Percentiles rank a stretch among this genome's conserved stretches.
These are phyloP conservation scores for Phaeolepiota aurea DNA, from an alignment of 768 basidiomycete species.

Conservation along the genomic window DNA sequence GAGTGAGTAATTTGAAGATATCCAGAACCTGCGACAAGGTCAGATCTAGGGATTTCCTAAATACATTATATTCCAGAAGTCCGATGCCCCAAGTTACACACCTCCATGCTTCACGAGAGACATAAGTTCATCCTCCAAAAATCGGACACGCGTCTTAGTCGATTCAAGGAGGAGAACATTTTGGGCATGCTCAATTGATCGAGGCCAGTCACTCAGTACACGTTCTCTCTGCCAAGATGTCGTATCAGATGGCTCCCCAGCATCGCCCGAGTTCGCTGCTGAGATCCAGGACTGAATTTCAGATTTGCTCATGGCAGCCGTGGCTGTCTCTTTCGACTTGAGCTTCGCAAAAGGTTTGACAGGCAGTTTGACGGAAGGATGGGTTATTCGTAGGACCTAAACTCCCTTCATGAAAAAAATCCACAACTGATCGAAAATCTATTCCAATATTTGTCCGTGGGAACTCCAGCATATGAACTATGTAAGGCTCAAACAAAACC, in stretches of 20 bases:
- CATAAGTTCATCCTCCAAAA: conserved; percentile 54
- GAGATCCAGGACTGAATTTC: conserved; percentile 63
- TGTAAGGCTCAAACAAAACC: too few relatives aligned
- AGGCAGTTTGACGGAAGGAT: conserved; percentile 30
- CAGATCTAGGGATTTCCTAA: conserved; percentile 35
- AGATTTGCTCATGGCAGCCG: conserved; percentile 32
- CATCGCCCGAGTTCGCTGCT: conserved; percentile 25
- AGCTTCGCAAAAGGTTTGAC: conserved; percentile 37
- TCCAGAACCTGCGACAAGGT: conserved; percentile 54
- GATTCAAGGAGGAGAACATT: conserved; percentile 38
- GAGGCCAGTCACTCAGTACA: conserved; percentile 47
- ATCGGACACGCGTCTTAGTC: conserved; percentile 46
- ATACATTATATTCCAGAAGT: background rate
- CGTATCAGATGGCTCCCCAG: conserved; percentile 20
- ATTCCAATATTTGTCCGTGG: background rate
- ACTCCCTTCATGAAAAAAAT: background rate
- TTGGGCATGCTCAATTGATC: conserved; percentile 47
- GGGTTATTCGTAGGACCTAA: background rate
- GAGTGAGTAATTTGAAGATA: conserved; percentile 62
- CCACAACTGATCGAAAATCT: background rate
- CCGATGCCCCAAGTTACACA: conserved; percentile 17
- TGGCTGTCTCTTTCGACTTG: conserved; percentile 35
- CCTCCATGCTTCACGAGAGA: conserved; percentile 51
- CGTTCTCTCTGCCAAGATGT: conserved; percentile 44
- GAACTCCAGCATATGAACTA: too few relatives aligned